Conservation (phyloP, 2,329 filamentous ascomycete species). For the Tolypocladium sp. region DNA sequence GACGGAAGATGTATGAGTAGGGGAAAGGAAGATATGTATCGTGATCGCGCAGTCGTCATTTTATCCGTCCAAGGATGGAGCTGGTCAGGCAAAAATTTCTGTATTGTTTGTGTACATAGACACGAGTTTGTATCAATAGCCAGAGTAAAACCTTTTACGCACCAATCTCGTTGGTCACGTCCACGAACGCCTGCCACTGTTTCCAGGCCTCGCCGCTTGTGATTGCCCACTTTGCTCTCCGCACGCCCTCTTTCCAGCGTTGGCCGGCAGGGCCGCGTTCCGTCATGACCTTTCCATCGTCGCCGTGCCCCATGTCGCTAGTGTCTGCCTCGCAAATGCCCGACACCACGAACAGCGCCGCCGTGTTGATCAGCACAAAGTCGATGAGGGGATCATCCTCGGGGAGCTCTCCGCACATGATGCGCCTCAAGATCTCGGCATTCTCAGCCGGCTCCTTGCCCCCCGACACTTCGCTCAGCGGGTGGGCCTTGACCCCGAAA, state of each 20-base stretch:
- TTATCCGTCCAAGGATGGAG: not conserved
- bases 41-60: not conserved
- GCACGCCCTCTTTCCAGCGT: conserved; percentile 90
- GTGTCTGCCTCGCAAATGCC: conserved; percentile 79
- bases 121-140: not conserved
- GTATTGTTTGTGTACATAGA: not conserved
- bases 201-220: conserved; percentile 78
- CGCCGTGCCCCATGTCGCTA: conserved; percentile 69
- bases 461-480: conserved; percentile 68
- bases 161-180: conserved; percentile 58
- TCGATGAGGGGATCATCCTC: conserved; percentile 78
- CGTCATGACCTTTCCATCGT: conserved; percentile 70
- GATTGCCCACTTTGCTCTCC: conserved; percentile 80
- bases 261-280: conserved; percentile 79
- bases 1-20: not conserved
- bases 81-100: not conserved
- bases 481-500: conserved; percentile 71
- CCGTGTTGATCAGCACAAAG: conserved; percentile 92
- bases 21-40: not conserved
- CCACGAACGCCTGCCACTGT: conserved; percentile 76
- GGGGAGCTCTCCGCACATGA: conserved; percentile 64
- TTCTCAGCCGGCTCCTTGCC: conserved; percentile 84
- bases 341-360: conserved; percentile 74
- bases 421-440: conserved; percentile 69
- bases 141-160: conserved; percentile 4